These are phyloP conservation scores for Lyophyllum atratum DNA, from an alignment of 768 basidiomycete species.

Conservation along the genomic window DNA sequence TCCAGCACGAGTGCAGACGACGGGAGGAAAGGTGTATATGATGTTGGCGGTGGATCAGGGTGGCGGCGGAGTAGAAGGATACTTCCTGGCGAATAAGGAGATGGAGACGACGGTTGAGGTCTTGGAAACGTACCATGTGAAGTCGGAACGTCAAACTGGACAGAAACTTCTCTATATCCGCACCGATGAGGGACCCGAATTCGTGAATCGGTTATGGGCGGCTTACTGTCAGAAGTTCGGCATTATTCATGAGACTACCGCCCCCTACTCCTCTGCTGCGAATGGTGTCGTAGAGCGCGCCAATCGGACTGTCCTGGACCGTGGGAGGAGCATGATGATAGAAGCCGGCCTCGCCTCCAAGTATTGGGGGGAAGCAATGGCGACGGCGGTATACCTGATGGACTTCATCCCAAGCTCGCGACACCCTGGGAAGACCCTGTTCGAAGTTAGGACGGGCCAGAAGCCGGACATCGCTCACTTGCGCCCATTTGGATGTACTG, in stretches of 20 bases:
- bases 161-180: neutral
- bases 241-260: constrained; percentile 19
- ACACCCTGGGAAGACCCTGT: constrained; percentile 12
- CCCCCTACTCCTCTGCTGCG: constrained; percentile 27
- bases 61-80: neutral
- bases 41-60: neutral
- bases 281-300: constrained; percentile 32
- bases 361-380: constrained; percentile 7
- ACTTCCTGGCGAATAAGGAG: neutral
- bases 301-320: constrained; percentile 27
- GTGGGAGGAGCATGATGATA: constrained; percentile 20
- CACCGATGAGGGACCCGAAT: neutral
- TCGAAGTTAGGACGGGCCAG: constrained; percentile 13
- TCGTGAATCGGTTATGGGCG: neutral
- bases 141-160: neutral
- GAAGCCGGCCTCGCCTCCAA: constrained; percentile 20
- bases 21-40: neutral
- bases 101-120: neutral
- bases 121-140: neutral
- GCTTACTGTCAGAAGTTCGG: neutral
- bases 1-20: neutral
- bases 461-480: constrained; percentile 29
- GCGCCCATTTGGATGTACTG: constrained; percentile 12
- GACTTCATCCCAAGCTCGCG: constrained; percentile 1
- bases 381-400: neutral